Evolutionary conservation across 2,329 filamentous ascomycete genomes (phyloP), one percentile per base, ranked within the genome.

Genomic region (Botrytis tulipae): DNA sequence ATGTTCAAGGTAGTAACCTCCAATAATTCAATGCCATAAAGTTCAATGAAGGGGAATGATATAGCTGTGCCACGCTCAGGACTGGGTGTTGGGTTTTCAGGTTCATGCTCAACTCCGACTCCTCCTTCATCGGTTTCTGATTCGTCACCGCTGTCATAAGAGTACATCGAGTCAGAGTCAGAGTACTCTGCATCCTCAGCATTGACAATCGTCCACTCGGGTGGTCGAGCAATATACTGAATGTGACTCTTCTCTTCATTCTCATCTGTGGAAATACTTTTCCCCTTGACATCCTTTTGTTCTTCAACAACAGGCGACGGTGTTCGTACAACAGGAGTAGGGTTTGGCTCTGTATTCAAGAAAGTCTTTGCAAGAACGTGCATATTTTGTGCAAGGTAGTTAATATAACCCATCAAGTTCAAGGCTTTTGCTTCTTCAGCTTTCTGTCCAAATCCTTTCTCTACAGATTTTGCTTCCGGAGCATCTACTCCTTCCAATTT

Each of bases 1-100:
- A 96, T 84, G 73, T 88, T 90, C 46, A 96, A 83, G 37, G 88
- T 85, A 0, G 87, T 84, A 1, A 95, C 82, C 77, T 95, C 90
- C 14, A 97, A 85, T 3, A 96, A 83, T 79, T 96, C 93, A 74
- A 96, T 91, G 54, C 91, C 89, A 79, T 93, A 87, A 2, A 97
- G 87, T 78, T 95, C 92, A 73, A 96, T 84, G 40, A 87, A 90
- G 0, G 94, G 93, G 78, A 96, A 94, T 0, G 91, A 93, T 12
- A 97, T 85, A 71, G 92, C 89, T n/a, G 93, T 92, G 37, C 93
- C 93, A 71, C 87, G 85, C 78, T 94, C 92, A n/a, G 77, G 74
- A 62, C 79, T 79, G 4, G 78, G 74, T 6, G 76, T 54, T 57
- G 73, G 51, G 25, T 69, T 59, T 29, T 74, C 82, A 16, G 37